A percentile compares a stretch with the other conserved stretches of the same genome.
phyloP scores from a whole-genome alignment of 768 basidiomycete genomes.

The Tulasnella calospora region DNA sequence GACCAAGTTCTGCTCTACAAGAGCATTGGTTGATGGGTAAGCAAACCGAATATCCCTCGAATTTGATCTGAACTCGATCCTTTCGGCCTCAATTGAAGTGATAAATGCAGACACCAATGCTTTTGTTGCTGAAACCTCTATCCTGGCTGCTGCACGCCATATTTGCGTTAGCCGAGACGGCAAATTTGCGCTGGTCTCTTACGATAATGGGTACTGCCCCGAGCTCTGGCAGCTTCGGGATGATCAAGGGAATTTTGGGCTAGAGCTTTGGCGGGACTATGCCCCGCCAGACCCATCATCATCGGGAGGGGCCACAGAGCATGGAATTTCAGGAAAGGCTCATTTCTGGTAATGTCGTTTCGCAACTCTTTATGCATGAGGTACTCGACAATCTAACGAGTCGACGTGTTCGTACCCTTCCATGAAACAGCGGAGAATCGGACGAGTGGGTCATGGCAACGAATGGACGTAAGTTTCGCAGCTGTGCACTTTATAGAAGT shows the following conservation, averaged over 20 bases:
- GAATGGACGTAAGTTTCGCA: conserved; percentile 46
- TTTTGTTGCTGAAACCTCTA: conserved; percentile 60
- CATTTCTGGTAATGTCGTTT: conserved; percentile 45
- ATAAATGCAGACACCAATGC: conserved; percentile 40
- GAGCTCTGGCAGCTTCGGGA: conserved; percentile 67
- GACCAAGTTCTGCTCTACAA: conserved; percentile 66
- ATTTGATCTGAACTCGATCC: background rate
- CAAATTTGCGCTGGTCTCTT: conserved; percentile 63
- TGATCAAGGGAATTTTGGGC: conserved; percentile 31
- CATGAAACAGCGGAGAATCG: conserved; percentile 47
- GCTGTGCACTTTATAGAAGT: background rate
- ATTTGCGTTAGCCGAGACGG: conserved; percentile 60
- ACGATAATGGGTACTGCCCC: conserved; percentile 69
- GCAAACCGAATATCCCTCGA: background rate
- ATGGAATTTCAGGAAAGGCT: conserved; percentile 52
- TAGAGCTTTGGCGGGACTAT: background rate
- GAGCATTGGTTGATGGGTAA: conserved; percentile 63
- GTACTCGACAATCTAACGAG: background rate
- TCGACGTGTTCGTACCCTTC: background rate
- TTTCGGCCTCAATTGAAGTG: conserved; percentile 45
- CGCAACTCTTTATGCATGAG: background rate
- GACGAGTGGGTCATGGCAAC: conserved; percentile 75
- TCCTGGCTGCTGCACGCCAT: conserved; percentile 66
- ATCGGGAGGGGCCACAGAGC: conserved; percentile 72
- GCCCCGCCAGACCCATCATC: conserved; percentile 59